These are phyloP conservation scores for Kernera saxatilis DNA, from an alignment of 345 rosid species.

Conservation along the genomic window DNA sequence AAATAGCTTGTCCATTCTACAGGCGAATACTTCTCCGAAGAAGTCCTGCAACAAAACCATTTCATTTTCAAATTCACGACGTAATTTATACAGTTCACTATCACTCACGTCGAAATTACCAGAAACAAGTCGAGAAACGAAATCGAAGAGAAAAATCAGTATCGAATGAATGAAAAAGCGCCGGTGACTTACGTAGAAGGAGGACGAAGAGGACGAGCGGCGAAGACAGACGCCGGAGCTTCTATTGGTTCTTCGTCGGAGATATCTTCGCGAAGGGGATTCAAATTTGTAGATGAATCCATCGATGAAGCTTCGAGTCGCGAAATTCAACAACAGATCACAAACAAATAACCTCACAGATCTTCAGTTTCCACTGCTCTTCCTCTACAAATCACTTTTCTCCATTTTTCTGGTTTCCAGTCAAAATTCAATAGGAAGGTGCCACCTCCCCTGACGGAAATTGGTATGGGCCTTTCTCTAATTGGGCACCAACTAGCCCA, in stretches of 20 bases:
- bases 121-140: neutral
- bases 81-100: neutral
- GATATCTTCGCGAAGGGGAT: conserved; percentile 50
- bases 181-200: conserved; percentile 46
- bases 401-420: neutral
- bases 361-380: conserved; percentile 5
- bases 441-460: neutral
- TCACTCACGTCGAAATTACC: neutral
- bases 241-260: conserved; percentile 26
- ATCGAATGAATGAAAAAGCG: neutral
- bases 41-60: conserved; percentile 38
- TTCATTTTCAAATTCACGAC: neutral
- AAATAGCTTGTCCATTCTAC: conserved; percentile 65
- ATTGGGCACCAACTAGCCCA: neutral
- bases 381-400: neutral
- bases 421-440: conserved; percentile 8
- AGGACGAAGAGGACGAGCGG: conserved; percentile 54
- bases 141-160: neutral
- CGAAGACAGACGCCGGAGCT: conserved; percentile 49
- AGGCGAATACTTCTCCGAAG: conserved; percentile 54
- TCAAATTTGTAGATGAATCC: conserved; percentile 44
- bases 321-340: neutral
- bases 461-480: neutral
- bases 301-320: conserved; percentile 13
- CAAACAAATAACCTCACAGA: neutral